These are phyloP conservation scores for Citrullus amarus DNA, from an alignment of 306 rosid genomes.

Conservation along the genomic window DNA sequence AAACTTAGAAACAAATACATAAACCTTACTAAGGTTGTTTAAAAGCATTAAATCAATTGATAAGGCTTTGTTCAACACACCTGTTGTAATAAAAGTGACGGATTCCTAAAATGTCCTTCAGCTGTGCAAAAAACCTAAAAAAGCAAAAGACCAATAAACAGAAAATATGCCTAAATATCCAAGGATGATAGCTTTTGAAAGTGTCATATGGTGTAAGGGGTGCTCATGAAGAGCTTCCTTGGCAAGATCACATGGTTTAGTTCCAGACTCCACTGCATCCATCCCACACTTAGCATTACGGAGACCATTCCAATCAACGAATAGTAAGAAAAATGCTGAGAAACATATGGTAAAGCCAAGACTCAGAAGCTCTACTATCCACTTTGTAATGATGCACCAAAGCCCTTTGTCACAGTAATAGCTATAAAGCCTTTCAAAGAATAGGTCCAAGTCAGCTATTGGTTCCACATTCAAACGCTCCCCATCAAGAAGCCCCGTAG, in stretches of 20 bases:
- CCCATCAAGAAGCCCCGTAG: conserved; percentile 74
- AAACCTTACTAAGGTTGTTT: too few relatives aligned
- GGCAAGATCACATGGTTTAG: conserved; percentile 81
- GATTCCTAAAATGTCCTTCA: conserved; percentile 52
- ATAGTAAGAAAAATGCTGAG: conserved; percentile 76
- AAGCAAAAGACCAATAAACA: conserved; percentile 76
- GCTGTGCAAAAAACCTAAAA: conserved; percentile 78
- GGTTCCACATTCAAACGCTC: conserved; percentile 65
- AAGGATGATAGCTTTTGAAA: conserved; percentile 60
- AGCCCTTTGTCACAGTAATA: conserved; percentile 93
- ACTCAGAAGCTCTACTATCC: conserved; percentile 89
- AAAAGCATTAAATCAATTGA: background rate
- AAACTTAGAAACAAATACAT: too few relatives aligned
- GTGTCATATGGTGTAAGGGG: conserved; percentile 76
- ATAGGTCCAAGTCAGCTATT: conserved; percentile 85
- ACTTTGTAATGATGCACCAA: conserved; percentile 76
- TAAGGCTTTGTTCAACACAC: conserved; percentile 21
- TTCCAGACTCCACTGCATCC: conserved; percentile 89
- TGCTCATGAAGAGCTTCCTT: conserved; percentile 72
- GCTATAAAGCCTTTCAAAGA: conserved; percentile 81
- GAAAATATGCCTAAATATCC: conserved; percentile 89
- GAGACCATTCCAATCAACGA: conserved; percentile 92
- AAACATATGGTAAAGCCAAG: conserved; percentile 74
- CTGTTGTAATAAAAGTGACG: conserved; percentile 73
- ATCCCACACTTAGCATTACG: conserved; percentile 93